Base-by-base conservation (phyloP, 305 asterid species). In the Fraxinus floribunda region DNA sequence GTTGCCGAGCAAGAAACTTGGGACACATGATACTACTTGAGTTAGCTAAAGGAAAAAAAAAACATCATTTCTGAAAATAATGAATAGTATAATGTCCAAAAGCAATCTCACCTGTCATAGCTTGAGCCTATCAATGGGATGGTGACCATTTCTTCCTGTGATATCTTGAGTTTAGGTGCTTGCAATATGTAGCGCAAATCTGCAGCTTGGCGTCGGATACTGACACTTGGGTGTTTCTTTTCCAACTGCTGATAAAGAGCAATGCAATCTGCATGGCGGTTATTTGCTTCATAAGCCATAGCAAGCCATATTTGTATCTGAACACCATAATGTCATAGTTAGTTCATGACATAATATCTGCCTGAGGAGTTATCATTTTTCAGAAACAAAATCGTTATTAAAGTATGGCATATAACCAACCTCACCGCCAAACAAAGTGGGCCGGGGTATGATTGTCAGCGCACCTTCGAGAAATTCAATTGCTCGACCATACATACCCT, bases 261-360 rank as follows among this genome's bases (percentile, higher is more conserved):
- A 85, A 96, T 96, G 93, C 99, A 96, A 87, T 96, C 99, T 1
- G 90, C 76, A 60, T 96, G 99, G 71, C 98, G 94, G 79, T 94
- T 95, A 72, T 93, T 94, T 70, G 98, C 99, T 85, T 95, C 99
- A 64, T 95, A 95, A 44, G 99, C 99, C 99, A 95, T 95, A 6
- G 99, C 99, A 78, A 95, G 92, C 99, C 99, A 95, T 90, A 95
- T 95, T 84, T 95, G 99, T 89, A 95, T 95, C 97, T 94, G 93
- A 68, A 75, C 30, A 80, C 77, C 2, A 62, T 7, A 15, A 64
- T 10, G 30, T 8, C 20, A 32, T 35, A 9, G 70, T 81, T 75
- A 84, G 75, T 68, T 4, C 32, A 8, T 66, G 62, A 35, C 13
- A 29, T 32, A 26, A 75, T 66, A 79, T n/a, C 49, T 49, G 78